A percentile compares a stretch with the other conserved stretches of the same genome.
These are phyloP conservation scores for Phytophthora colocasiae DNA, from an alignment of 352 stramenopile species.

Conservation along the genomic window DNA sequence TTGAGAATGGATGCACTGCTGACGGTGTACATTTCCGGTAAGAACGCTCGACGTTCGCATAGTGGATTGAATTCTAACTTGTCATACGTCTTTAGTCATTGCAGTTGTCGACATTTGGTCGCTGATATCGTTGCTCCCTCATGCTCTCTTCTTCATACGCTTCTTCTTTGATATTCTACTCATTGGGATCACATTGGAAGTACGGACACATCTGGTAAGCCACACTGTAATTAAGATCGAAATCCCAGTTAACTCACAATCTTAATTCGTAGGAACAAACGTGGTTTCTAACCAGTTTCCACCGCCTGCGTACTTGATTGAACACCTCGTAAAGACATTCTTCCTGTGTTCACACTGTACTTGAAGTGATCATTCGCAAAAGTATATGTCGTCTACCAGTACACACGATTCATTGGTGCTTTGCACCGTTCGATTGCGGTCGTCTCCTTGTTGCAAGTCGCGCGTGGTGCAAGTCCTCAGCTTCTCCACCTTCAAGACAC, in stretches of 20 bases:
- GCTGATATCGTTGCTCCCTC: constrained; percentile 55
- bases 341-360: too few relatives aligned
- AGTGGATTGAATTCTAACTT: neutral
- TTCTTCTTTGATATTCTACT: constrained; percentile 64
- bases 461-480: neutral
- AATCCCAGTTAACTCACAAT: neutral
- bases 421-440: constrained; percentile 33
- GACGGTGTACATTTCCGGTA: constrained; percentile 58
- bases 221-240: neutral
- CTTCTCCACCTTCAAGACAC: constrained; percentile 6
- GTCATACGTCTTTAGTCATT: constrained; percentile 30
- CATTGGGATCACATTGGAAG: constrained; percentile 46
- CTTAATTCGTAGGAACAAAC: constrained; percentile 42
- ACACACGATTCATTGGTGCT: constrained; percentile 16
- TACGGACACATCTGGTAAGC: constrained; percentile 56
- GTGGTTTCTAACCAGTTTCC: constrained; percentile 77
- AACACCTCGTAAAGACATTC: neutral
- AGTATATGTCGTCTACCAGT: constrained; percentile 26
- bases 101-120: constrained; percentile 46
- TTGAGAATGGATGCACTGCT: constrained; percentile 41
- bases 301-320: constrained; percentile 46
- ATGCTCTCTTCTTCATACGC: constrained; percentile 65
- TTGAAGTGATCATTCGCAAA: constrained; percentile 6
- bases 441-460: constrained; percentile 27
- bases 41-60: neutral